A percentile compares a stretch with the other conserved stretches of the same genome.
These are phyloP conservation scores for Rhizopogon hawkerae DNA, from an alignment of 1,284 basidiomycete species.

Conservation along the genomic window DNA sequence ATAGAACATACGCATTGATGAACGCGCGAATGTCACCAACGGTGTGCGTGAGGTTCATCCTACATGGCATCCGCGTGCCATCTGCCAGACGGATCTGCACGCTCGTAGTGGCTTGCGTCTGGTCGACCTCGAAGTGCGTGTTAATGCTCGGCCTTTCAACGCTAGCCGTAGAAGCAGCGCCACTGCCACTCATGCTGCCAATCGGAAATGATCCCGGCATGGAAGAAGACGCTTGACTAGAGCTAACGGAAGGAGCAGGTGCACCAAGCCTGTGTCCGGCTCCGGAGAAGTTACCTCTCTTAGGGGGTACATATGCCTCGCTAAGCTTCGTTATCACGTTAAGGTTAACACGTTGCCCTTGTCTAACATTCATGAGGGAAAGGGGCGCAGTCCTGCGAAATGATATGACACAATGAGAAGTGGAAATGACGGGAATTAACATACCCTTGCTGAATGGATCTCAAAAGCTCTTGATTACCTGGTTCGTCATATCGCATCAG, in stretches of 20 bases:
- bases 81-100: constrained; percentile 89
- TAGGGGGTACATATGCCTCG: constrained; percentile 66
- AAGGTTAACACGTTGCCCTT: constrained; percentile 82
- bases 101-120: constrained; percentile 74
- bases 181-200: constrained; percentile 8
- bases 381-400: constrained; percentile 65
- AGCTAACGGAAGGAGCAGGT: constrained; percentile 35
- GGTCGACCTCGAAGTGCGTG: constrained; percentile 75
- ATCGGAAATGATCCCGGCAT: constrained; percentile 57
- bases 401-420: constrained; percentile 1
- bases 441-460: constrained; percentile 76
- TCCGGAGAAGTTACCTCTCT: constrained; percentile 59
- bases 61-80: constrained; percentile 81
- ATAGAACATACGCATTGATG: constrained; percentile 75
- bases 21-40: constrained; percentile 80
- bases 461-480: constrained; percentile 62
- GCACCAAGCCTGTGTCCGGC: constrained; percentile 80
- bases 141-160: constrained; percentile 34
- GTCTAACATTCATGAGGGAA: constrained; percentile 66
- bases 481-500: constrained; percentile 84
- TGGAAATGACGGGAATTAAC: constrained; percentile 18
- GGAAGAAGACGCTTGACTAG: constrained; percentile 25
- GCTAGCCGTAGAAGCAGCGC: constrained; percentile 10
- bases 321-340: constrained; percentile 67
- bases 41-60: constrained; percentile 91